phyloP scores from a whole-genome alignment of 352 stramenopile species.

The Peronosclerospora sorghi region DNA sequence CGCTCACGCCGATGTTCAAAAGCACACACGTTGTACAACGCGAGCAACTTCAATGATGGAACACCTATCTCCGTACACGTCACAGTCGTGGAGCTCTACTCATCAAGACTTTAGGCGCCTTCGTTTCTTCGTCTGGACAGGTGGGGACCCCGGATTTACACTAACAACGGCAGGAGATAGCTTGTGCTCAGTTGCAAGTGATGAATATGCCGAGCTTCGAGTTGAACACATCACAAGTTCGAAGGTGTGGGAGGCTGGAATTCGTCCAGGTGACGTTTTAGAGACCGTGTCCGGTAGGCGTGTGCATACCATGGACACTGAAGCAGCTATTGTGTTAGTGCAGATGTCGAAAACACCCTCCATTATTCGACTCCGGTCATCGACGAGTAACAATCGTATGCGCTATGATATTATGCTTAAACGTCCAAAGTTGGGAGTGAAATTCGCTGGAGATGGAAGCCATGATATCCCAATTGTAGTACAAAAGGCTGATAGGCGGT shows the following conservation, averaged over 20 bases:
- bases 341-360: constrained; percentile 15
- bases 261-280: constrained; percentile 46
- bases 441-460: constrained; percentile 32
- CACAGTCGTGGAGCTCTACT: constrained; percentile 16
- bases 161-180: constrained; percentile 14
- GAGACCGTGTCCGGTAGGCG: constrained; percentile 30
- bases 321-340: constrained; percentile 26
- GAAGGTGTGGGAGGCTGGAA: constrained; percentile 31
- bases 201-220: constrained; percentile 19
- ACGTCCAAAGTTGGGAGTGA: constrained; percentile 29
- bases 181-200: constrained; percentile 3
- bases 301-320: constrained; percentile 22
- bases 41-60: background rate
- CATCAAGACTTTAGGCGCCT: constrained; percentile 24
- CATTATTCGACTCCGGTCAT: constrained; percentile 39
- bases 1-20: background rate
- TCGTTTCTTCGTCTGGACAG: constrained; percentile 40
- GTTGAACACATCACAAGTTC: constrained; percentile 21
- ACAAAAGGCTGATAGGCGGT: constrained; percentile 7
- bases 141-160: constrained; percentile 19
- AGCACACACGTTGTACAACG: background rate
- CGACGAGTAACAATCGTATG: constrained; percentile 8
- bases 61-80: background rate
- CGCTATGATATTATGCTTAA: constrained; percentile 32
- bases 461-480: constrained; percentile 41